phyloP scores from a whole-genome alignment of 768 basidiomycete species.

The Gloeopeniophorella convolvens region DNA sequence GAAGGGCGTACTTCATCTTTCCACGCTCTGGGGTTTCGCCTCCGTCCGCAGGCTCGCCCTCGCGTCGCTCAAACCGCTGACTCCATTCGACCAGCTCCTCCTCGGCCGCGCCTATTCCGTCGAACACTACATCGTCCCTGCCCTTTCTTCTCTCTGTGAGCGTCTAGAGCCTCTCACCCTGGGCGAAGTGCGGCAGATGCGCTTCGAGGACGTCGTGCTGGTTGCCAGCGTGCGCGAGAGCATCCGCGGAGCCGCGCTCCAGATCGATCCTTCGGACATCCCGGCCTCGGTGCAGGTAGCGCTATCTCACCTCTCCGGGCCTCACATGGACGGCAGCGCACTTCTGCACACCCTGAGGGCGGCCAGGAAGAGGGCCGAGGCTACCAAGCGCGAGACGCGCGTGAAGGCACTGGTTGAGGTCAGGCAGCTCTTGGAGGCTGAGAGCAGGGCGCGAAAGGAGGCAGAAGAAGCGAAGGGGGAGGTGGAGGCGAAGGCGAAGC shows the following conservation, averaged over 20 bases:
- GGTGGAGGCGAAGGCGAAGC: too few species aligned
- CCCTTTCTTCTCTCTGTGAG: slow-evolving; percentile 5
- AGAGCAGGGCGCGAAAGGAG: too few species aligned
- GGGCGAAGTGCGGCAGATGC: slow-evolving; percentile 8
- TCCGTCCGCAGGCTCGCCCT: slow-evolving; percentile 21
- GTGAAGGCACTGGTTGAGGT: too few species aligned
- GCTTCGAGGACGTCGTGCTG: slow-evolving; percentile 10
- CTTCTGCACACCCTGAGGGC: too few species aligned
- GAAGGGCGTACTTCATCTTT: slow-evolving; percentile 25
- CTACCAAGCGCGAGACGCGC: too few species aligned
- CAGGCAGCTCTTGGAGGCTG: too few species aligned
- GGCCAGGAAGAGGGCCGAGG: too few species aligned
- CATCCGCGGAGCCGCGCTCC: background rate
- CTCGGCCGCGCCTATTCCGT: slow-evolving; percentile 12
- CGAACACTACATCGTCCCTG: slow-evolving; percentile 6
- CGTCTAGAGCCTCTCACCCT: background rate
- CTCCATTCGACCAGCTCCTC: slow-evolving; percentile 4
- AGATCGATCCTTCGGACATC: background rate
- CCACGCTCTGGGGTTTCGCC: slow-evolving; percentile 28
- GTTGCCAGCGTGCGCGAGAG: slow-evolving; percentile 10
- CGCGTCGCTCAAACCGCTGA: background rate
- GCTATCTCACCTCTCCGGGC: too few species aligned
- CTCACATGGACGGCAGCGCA: too few species aligned
- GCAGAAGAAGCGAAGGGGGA: too few species aligned
- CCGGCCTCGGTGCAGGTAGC: too few species aligned